phyloP scores from a whole-genome alignment of 1,139 yeast species.

The Schizosaccharomyces versatilis region DNA sequence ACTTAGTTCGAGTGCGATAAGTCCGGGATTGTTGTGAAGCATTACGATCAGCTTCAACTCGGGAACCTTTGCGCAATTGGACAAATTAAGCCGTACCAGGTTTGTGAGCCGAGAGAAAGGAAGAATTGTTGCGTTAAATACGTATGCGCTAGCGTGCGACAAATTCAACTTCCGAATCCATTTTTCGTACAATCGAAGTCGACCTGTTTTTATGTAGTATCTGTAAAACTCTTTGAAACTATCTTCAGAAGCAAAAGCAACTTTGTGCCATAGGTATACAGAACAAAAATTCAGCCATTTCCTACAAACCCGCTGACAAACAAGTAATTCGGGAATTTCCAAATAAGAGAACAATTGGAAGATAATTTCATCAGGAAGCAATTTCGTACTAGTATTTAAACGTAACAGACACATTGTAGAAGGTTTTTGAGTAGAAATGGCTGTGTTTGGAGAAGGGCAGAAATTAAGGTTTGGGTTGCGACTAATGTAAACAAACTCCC shows the following conservation, averaged over 20 bases:
- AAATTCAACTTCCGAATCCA: not conserved
- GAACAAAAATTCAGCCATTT: not conserved
- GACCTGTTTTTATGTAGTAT: too few relatives aligned
- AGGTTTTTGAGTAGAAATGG: too few relatives aligned
- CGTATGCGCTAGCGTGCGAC: not conserved
- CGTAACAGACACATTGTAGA: too few relatives aligned
- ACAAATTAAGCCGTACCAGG: not conserved
- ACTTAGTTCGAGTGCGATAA: constrained; percentile 73
- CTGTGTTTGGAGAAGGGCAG: too few relatives aligned
- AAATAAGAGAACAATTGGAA: not conserved
- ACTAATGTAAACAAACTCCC: too few relatives aligned
- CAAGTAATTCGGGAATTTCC: not conserved
- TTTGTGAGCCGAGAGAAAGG: not conserved
- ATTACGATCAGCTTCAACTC: not conserved
- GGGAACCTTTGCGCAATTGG: not conserved
- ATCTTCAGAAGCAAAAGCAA: not conserved
- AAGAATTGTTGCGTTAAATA: not conserved
- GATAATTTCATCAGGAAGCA: not conserved
- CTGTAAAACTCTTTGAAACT: not conserved
- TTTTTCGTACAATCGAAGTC: not conserved
- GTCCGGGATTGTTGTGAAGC: constrained; percentile 30
- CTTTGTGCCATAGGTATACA: not conserved
- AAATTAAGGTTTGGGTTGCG: too few relatives aligned
- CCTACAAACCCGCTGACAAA: not conserved
- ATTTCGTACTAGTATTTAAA: too few relatives aligned